phyloP scores from a whole-genome alignment of 208 protist genomes.

The Leishmania lainsoni region DNA sequence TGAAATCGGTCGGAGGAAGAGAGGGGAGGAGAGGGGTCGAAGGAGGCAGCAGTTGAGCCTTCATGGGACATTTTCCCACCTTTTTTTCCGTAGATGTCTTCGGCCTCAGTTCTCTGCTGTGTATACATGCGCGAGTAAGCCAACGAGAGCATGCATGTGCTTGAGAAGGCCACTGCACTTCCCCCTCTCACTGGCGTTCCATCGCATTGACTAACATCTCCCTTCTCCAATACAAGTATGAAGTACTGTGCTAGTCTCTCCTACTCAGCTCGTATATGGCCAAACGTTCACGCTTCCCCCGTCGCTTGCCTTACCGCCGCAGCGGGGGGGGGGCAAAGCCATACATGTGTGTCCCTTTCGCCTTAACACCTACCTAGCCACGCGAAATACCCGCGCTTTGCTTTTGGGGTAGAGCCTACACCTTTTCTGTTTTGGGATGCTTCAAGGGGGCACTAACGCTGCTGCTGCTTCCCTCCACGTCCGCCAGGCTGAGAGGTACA shows the following conservation, averaged over 20 bases:
- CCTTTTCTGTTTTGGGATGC: background rate
- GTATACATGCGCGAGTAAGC: background rate
- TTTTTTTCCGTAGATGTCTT: background rate
- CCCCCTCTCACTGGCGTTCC: background rate
- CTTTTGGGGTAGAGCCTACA: slow-evolving; percentile 15
- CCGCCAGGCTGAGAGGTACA: background rate
- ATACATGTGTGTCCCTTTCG: background rate
- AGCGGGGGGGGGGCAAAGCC: background rate
- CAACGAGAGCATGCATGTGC: background rate
- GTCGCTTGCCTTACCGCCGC: background rate
- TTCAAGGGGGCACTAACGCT: background rate
- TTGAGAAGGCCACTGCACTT: background rate
- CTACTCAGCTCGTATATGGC: background rate
- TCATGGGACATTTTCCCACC: too few relatives aligned
- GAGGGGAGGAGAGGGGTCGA: background rate
- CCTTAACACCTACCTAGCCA: background rate
- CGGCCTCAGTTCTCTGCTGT: background rate
- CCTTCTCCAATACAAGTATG: too few relatives aligned
- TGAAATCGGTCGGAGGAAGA: too few relatives aligned
- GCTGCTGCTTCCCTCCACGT: background rate
- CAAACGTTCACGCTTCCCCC: background rate
- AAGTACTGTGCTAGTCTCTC: background rate
- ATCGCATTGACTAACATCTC: background rate
- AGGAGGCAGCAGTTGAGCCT: background rate
- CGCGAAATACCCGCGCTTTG: background rate